Conservation (phyloP, 805 yeast species). For the Starmerella roubikii region DNA sequence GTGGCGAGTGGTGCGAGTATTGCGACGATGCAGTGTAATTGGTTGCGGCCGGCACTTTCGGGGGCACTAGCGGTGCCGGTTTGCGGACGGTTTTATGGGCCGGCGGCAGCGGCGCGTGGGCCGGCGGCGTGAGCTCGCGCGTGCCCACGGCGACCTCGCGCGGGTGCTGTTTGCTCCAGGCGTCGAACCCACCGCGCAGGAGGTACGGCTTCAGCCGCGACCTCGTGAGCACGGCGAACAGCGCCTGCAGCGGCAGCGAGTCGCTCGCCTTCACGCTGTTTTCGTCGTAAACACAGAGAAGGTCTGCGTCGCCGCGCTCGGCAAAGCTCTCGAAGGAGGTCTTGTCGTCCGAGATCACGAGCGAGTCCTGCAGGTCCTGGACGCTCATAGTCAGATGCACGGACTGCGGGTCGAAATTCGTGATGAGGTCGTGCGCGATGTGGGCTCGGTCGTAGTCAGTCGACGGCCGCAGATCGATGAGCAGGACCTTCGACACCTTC, state of each 20-base stretch:
- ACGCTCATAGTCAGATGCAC: slow-evolving; percentile 41
- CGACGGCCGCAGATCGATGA: slow-evolving; percentile 60
- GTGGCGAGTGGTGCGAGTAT: no score
- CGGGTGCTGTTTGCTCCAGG: slow-evolving; percentile 28
- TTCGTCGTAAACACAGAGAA: slow-evolving; percentile 55
- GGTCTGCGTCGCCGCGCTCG: slow-evolving; percentile 41
- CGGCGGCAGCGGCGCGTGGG: slow-evolving; percentile 5
- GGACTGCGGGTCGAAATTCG: slow-evolving; percentile 65
- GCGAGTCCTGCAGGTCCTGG: slow-evolving; percentile 49
- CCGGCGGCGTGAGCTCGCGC: neutral
- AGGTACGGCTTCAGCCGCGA: slow-evolving; percentile 32
- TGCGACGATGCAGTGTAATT: no score
- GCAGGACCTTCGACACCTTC: slow-evolving; percentile 29
- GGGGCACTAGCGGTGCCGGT: no score
- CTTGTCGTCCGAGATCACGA: slow-evolving; percentile 45
- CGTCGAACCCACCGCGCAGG: slow-evolving; percentile 43
- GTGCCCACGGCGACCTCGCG: neutral
- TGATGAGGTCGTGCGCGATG: slow-evolving; percentile 41
- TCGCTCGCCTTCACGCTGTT: slow-evolving; percentile 1
- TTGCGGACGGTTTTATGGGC: no score
- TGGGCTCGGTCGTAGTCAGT: slow-evolving; percentile 50
- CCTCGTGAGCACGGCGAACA: slow-evolving; percentile 25
- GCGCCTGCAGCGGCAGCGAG: slow-evolving; percentile 27
- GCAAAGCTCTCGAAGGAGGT: slow-evolving; percentile 42
- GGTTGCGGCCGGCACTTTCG: no score